Evolutionary conservation across 148 eudicot genomes (phyloP), one percentile per base, ranked within the genome.

Genomic region (Bassia scoparia): DNA sequence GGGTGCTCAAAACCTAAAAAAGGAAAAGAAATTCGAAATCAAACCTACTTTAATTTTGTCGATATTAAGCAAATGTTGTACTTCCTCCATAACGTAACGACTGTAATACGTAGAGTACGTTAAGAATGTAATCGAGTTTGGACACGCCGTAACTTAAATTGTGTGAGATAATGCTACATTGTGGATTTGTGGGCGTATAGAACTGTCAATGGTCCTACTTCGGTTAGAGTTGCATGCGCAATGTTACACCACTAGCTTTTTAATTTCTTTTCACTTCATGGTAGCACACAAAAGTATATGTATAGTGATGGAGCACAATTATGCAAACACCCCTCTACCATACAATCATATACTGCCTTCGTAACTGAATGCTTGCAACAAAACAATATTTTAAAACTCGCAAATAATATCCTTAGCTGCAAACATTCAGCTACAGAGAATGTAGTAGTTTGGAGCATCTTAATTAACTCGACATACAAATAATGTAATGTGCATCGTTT

Each of bases 1-100:
- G 97, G 89, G 44, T 94, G 69, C 76, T 59, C 79, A 71, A 94
- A 94, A 23, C 97, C 59, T 53, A 49, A 30, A 31, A 6, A n/a
- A 18, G 2, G 0, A 4, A 61, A 33, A 10, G 43, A 60, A 2
- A n/a, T 3, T 1, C 8, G 16, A 55, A 14, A 27, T 30, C 34
- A 64, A 15, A 5, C 5, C 1, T 41, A 1, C 0, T 14, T 7
- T 8, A 41, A 11, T 41, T 52, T 52, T 52, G 56, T 21, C 56
- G 20, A 20, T 52, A 26, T 52, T 21, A 52, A 20, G 56, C 56
- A 52, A 20, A 52, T 2, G 10, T 52, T 18, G 56, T 3, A 50
- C 16, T 1, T 50, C 16, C 41, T 37, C 41, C 41, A 37, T 37
- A 37, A 37, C 41, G 41, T 3, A 37, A 37, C 7, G 7, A 37